Percentiles rank a stretch among this genome's conserved stretches.
These are phyloP conservation scores for Coniochaeta prunicola DNA, from an alignment of 2,329 filamentous ascomycete genomes.

Conservation along the genomic window DNA sequence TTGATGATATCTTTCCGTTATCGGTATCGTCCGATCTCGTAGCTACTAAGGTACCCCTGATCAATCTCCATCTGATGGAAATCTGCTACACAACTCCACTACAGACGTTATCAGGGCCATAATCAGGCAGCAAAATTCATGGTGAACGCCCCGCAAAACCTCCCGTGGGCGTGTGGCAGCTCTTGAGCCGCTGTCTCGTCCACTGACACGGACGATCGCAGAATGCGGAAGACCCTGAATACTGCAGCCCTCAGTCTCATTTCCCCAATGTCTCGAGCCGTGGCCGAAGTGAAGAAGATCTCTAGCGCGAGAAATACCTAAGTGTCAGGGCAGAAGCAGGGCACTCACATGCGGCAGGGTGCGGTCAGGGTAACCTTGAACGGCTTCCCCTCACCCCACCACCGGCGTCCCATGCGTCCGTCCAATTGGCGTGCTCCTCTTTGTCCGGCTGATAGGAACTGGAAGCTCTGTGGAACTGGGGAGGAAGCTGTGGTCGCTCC, in stretches of 20 bases:
- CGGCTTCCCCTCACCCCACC: slow-evolving; percentile 1
- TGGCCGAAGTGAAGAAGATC: background rate
- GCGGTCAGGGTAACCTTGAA: background rate
- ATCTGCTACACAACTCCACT: background rate
- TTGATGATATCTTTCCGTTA: background rate
- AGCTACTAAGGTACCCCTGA: background rate
- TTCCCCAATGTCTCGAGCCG: background rate
- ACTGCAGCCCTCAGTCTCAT: background rate
- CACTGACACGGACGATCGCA: background rate
- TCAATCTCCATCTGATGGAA: background rate
- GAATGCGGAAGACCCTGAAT: background rate
- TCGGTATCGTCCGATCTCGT: background rate
- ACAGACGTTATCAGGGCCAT: background rate
- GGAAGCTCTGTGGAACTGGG: slow-evolving; percentile 1
- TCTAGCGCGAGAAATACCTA: background rate
- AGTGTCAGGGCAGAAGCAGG: background rate
- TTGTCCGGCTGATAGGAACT: slow-evolving; percentile 1
- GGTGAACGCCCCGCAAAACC: background rate
- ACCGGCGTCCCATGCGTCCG: background rate
- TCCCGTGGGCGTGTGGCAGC: background rate
- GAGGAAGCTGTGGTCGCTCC: background rate
- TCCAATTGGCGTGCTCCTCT: background rate
- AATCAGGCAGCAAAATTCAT: background rate
- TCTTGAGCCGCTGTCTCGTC: background rate
- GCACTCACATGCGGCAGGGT: background rate